Evolutionary conservation across 2,329 filamentous ascomycete genomes (phyloP).

Genomic region (Fusarium dimerum): DNA sequence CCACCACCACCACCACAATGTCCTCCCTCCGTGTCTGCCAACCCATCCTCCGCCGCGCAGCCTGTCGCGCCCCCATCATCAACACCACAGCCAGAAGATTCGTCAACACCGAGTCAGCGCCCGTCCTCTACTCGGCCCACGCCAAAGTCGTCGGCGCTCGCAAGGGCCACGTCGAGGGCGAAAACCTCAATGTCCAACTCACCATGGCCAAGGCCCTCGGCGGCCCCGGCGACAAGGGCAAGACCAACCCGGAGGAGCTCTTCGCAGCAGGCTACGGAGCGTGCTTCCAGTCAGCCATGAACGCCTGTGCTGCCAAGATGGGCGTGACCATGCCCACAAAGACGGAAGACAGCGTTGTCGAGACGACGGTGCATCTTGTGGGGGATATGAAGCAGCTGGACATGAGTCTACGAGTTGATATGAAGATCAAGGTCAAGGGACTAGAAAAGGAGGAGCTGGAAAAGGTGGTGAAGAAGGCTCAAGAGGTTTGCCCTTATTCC

Average conservation of each 20-base stretch:
- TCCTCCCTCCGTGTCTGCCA: background rate
- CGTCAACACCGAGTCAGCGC: slow-evolving; percentile 41
- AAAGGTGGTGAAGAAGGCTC: slow-evolving; percentile 28
- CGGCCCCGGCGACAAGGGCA: slow-evolving; percentile 39
- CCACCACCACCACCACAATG: background rate
- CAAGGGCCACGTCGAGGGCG: slow-evolving; percentile 29
- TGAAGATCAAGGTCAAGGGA: slow-evolving; percentile 40
- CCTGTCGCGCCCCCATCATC: background rate
- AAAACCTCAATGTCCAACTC: slow-evolving; percentile 35
- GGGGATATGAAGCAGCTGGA: slow-evolving; percentile 46
- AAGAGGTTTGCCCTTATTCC: slow-evolving; percentile 32
- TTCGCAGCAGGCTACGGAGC: slow-evolving; percentile 50
- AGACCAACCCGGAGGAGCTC: slow-evolving; percentile 49
- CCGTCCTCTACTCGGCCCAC: slow-evolving; percentile 39
- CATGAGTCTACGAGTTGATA: slow-evolving; percentile 44
- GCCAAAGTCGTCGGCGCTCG: slow-evolving; percentile 42
- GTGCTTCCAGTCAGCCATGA: slow-evolving; percentile 50
- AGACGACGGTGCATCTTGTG: slow-evolving; percentile 45
- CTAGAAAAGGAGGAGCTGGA: slow-evolving; percentile 25
- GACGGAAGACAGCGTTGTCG: slow-evolving; percentile 39
- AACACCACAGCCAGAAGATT: background rate
- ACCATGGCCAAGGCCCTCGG: slow-evolving; percentile 46
- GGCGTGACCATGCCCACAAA: slow-evolving; percentile 42
- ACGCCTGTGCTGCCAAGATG: slow-evolving; percentile 40
- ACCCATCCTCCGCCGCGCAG: background rate